Evolutionary conservation across 805 yeast genomes (phyloP).

Genomic region (Candida odintsovae): DNA sequence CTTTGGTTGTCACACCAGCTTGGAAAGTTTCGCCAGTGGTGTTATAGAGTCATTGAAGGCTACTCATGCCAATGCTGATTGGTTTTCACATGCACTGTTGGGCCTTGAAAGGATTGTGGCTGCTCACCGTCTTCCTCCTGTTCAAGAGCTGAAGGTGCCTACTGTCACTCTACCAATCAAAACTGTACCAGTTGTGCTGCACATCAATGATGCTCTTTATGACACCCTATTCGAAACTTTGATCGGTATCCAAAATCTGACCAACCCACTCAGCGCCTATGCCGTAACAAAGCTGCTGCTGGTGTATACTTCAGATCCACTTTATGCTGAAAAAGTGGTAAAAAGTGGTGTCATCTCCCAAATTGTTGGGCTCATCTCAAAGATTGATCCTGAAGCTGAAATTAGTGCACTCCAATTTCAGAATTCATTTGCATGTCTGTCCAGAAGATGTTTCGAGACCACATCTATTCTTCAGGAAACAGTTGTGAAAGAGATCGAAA

Average conservation of each 20-base stretch:
- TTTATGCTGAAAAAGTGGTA: slow-evolving; percentile 34
- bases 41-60: slow-evolving; percentile 32
- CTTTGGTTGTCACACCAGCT: slow-evolving; percentile 26
- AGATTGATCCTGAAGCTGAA: slow-evolving; percentile 25
- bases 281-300: slow-evolving; percentile 51
- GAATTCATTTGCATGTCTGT: slow-evolving; percentile 43
- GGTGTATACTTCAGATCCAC: slow-evolving; percentile 43
- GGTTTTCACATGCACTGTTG: slow-evolving; percentile 55
- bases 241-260: slow-evolving; percentile 34
- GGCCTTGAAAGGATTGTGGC: slow-evolving; percentile 52
- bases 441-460: slow-evolving; percentile 70
- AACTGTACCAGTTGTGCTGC: slow-evolving; percentile 17
- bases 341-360: slow-evolving; percentile 41
- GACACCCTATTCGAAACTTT: slow-evolving; percentile 38
- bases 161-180: slow-evolving; percentile 14
- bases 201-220: slow-evolving; percentile 18
- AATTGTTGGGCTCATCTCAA: slow-evolving; percentile 29
- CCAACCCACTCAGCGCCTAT: slow-evolving; percentile 41
- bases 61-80: slow-evolving; percentile 37
- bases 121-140: slow-evolving; percentile 43
- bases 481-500: slow-evolving; percentile 46
- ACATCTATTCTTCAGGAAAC: slow-evolving; percentile 39
- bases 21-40: slow-evolving; percentile 32
- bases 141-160: slow-evolving; percentile 28
- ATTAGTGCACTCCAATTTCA: slow-evolving; percentile 38